Conservation (phyloP, 208 protist species). For the Histomonas meleagridis region DNA sequence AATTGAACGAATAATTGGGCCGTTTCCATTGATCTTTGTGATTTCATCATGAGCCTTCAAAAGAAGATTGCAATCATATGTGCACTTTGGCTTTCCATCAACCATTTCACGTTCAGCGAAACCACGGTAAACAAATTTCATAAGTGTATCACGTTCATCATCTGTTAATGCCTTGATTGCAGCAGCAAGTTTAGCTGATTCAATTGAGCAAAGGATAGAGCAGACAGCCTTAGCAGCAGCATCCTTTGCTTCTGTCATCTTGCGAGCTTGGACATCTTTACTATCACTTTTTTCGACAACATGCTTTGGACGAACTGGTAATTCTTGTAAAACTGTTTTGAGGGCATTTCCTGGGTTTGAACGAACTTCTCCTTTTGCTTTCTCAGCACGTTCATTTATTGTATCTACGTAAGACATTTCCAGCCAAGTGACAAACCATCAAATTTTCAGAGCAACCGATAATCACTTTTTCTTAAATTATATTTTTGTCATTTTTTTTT, state of each 20-base stretch:
- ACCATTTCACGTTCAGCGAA: background rate
- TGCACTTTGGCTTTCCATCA: background rate
- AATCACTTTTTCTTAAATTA: no score
- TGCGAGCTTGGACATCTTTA: background rate
- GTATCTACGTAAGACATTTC: background rate
- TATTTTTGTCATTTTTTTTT: no score
- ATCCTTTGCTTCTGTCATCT: background rate
- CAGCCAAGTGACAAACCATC: no score
- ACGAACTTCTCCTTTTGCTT: background rate
- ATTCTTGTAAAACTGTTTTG: background rate
- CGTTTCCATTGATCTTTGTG: background rate
- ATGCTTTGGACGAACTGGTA: background rate
- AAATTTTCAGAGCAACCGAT: no score
- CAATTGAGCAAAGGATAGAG: background rate
- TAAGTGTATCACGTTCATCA: background rate
- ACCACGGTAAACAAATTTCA: background rate
- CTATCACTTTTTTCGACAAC: background rate
- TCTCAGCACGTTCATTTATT: background rate
- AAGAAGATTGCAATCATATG: background rate
- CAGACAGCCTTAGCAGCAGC: background rate
- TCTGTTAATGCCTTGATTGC: background rate
- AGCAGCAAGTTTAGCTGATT: background rate
- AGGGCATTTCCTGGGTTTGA: background rate
- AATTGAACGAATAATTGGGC: background rate
- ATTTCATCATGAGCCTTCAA: background rate